phyloP scores from a whole-genome alignment of 805 yeast genomes.

The Nakazawaea ernobii region DNA sequence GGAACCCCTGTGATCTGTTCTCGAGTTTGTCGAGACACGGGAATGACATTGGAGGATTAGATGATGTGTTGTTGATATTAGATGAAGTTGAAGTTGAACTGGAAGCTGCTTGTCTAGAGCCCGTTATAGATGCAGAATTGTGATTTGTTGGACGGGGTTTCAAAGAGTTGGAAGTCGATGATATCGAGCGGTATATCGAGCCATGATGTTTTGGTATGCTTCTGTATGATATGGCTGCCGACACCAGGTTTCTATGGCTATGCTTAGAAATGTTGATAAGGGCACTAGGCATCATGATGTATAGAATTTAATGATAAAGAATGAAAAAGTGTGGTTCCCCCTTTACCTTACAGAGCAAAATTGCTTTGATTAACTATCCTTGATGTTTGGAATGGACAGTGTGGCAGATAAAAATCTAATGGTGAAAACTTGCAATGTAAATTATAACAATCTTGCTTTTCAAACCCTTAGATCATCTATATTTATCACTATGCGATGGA shows the following conservation, averaged over 20 bases:
- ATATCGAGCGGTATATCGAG: neutral
- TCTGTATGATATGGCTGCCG: too few relatives aligned
- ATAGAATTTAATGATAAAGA: neutral
- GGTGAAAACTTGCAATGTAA: too few relatives aligned
- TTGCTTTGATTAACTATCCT: neutral
- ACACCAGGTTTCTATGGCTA: too few relatives aligned
- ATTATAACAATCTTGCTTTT: too few relatives aligned
- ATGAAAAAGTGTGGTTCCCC: neutral
- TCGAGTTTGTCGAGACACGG: constrained; percentile 85
- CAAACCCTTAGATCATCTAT: too few relatives aligned
- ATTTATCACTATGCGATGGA: too few relatives aligned
- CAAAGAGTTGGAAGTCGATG: constrained; percentile 9
- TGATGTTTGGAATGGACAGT: too few relatives aligned
- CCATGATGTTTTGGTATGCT: too few relatives aligned
- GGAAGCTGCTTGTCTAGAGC: constrained; percentile 5
- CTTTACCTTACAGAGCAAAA: neutral
- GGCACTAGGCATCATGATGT: neutral
- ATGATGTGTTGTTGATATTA: constrained; percentile 16
- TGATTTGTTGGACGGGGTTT: constrained; percentile 15
- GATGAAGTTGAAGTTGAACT: neutral
- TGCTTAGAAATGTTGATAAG: too few relatives aligned
- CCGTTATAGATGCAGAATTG: constrained; percentile 8
- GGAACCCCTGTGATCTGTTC: constrained; percentile 35
- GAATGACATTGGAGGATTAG: constrained; percentile 66
- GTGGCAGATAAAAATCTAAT: too few relatives aligned